Conservation (phyloP, 768 basidiomycete genomes). For the Amanita thiersii region DNA sequence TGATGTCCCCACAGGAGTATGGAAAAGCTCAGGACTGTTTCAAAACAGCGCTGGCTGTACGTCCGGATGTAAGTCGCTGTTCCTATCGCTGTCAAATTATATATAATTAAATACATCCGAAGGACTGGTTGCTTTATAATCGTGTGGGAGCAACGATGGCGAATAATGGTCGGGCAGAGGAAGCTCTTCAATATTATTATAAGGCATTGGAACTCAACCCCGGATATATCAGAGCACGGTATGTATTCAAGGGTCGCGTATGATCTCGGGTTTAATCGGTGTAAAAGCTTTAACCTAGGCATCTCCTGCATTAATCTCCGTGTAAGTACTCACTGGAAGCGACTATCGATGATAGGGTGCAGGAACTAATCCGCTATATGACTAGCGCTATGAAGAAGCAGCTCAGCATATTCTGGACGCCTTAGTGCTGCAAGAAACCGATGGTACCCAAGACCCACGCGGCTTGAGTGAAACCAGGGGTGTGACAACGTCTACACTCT, state of each 20-base stretch:
- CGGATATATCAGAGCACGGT: slow-evolving; percentile 85
- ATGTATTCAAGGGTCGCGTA: too few relatives aligned
- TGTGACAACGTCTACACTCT: slow-evolving; percentile 69
- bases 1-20: slow-evolving; percentile 56
- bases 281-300: slow-evolving; percentile 81
- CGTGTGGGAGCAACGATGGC: slow-evolving; percentile 93
- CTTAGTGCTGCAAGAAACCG: slow-evolving; percentile 80
- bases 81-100: background rate
- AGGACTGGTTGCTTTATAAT: slow-evolving; percentile 94
- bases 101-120: background rate
- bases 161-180: slow-evolving; percentile 71
- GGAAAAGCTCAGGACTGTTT: slow-evolving; percentile 93
- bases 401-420: slow-evolving; percentile 85
- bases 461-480: slow-evolving; percentile 49
- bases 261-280: slow-evolving; percentile 1
- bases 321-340: slow-evolving; percentile 48
- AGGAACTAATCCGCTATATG: too few relatives aligned
- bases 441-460: slow-evolving; percentile 47
- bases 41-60: slow-evolving; percentile 73
- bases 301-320: slow-evolving; percentile 87
- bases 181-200: slow-evolving; percentile 84
- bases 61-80: slow-evolving; percentile 62
- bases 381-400: slow-evolving; percentile 78
- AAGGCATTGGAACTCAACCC: slow-evolving; percentile 84
- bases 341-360: slow-evolving; percentile 9